phyloP scores from a whole-genome alignment of 2,329 filamentous ascomycete species.

The Cercospora sp. region DNA sequence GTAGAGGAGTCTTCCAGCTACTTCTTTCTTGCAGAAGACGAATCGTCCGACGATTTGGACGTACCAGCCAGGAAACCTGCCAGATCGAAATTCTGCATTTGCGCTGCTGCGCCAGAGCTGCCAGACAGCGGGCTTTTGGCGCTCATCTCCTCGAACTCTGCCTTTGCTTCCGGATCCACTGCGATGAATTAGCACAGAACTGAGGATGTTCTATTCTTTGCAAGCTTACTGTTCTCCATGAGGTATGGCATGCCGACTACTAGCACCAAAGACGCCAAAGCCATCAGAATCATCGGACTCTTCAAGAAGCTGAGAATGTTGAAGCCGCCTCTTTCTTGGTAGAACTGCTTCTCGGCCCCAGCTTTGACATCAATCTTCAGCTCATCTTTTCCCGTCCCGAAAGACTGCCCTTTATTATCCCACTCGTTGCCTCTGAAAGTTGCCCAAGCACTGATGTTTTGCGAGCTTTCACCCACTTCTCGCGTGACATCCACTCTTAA shows the following conservation, averaged over 20 bases:
- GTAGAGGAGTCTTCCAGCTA: slow-evolving; percentile 8
- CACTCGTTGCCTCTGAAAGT: slow-evolving; percentile 88
- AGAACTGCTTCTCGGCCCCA: slow-evolving; percentile 69
- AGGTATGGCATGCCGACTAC: slow-evolving; percentile 94
- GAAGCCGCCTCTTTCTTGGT: slow-evolving; percentile 69
- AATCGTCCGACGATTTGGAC: slow-evolving; percentile 24
- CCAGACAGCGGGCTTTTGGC: slow-evolving; percentile 65
- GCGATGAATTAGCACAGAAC: slow-evolving; percentile 20
- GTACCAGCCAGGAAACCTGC: slow-evolving; percentile 68
- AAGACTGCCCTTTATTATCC: slow-evolving; percentile 74
- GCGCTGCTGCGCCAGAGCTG: slow-evolving; percentile 48
- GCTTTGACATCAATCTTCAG: slow-evolving; percentile 63
- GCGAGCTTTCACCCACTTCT: slow-evolving; percentile 42
- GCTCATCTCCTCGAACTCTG: slow-evolving; percentile 89
- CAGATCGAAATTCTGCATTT: slow-evolving; percentile 65
- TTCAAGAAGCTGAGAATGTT: slow-evolving; percentile 74
- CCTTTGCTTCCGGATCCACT: slow-evolving; percentile 97
- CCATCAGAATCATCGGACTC: slow-evolving; percentile 96
- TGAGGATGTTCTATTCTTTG: background rate
- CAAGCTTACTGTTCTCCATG: slow-evolving; percentile 78
- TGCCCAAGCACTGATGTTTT: slow-evolving; percentile 69
- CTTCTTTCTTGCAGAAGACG: slow-evolving; percentile 23
- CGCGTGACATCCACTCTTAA: slow-evolving; percentile 71
- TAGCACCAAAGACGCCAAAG: slow-evolving; percentile 74
- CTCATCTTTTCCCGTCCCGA: slow-evolving; percentile 45